Conservation (phyloP, 345 rosid species). For the Eucalyptus fibrosa region DNA sequence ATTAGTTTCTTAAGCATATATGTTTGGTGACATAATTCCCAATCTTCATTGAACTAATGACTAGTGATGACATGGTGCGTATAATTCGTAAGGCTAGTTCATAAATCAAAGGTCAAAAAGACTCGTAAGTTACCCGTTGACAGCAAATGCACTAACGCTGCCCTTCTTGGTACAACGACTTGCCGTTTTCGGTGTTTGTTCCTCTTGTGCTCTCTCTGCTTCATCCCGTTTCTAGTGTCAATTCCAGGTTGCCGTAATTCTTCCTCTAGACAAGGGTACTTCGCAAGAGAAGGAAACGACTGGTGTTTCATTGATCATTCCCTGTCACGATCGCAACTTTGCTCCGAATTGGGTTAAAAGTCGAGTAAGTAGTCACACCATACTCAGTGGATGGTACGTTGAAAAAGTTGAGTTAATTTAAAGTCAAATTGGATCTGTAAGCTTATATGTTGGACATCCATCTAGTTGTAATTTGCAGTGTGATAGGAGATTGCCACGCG, state of each 20-base stretch:
- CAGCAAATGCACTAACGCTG: neutral
- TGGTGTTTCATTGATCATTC: neutral
- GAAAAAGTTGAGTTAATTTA: neutral
- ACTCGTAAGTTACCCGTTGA: neutral
- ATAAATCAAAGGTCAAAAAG: neutral
- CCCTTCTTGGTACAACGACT: neutral
- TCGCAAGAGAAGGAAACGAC: neutral
- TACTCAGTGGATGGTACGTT: neutral
- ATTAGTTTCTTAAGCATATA: neutral
- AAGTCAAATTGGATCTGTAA: neutral
- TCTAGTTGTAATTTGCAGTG: neutral
- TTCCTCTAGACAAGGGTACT: neutral
- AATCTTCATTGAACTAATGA: neutral
- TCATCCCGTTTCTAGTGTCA: too few species aligned
- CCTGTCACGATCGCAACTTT: neutral
- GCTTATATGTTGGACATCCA: neutral
- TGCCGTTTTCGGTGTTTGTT: neutral
- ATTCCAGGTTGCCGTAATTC: too few species aligned
- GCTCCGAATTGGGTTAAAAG: neutral
- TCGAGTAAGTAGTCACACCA: neutral
- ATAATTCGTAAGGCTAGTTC: neutral
- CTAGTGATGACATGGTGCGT: neutral
- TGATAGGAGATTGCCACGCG: neutral
- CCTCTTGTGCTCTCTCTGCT: neutral
- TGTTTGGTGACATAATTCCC: neutral